phyloP scores from a whole-genome alignment of 2,329 filamentous ascomycete genomes.

The Thermomyces lanuginosus region DNA sequence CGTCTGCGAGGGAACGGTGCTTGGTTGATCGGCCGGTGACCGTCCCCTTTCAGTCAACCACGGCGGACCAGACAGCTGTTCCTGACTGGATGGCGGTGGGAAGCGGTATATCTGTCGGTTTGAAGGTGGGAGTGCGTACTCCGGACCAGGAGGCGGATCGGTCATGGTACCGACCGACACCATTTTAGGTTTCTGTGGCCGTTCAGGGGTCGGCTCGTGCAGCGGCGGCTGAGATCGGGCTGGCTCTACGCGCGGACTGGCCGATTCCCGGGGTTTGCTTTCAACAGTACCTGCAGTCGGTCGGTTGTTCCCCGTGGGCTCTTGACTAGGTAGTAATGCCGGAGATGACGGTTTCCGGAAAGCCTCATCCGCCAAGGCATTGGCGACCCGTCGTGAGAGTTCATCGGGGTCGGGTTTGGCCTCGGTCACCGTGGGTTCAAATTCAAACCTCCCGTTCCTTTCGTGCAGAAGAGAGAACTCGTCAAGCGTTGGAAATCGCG shows the following conservation, averaged over 20 bases:
- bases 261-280: constrained; percentile 11
- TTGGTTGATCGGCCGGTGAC: constrained; percentile 10
- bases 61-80: constrained; percentile 35
- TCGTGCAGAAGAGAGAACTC: constrained; percentile 86
- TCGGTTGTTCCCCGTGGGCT: constrained; percentile 11
- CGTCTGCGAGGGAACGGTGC: constrained; percentile 19
- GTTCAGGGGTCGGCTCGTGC: constrained; percentile 19
- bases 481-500: constrained; percentile 76
- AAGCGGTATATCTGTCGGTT: constrained; percentile 38
- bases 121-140: constrained; percentile 13
- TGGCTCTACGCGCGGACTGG: constrained; percentile 12
- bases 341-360: constrained; percentile 41
- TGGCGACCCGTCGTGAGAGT: constrained; percentile 51
- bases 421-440: constrained; percentile 42
- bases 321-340: constrained; percentile 14
- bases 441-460: constrained; percentile 67
- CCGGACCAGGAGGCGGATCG: constrained; percentile 29
- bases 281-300: constrained; percentile 12
- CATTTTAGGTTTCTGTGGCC: constrained; percentile 36
- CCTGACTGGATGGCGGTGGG: constrained; percentile 29
- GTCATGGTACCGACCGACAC: constrained; percentile 73
- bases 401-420: constrained; percentile 30
- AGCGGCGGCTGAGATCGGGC: constrained; percentile 16
- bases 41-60: constrained; percentile 18
- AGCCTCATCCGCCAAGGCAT: constrained; percentile 68